These are phyloP conservation scores for Rossbeevera mucosa DNA, from an alignment of 768 basidiomycete species.

Conservation along the genomic window DNA sequence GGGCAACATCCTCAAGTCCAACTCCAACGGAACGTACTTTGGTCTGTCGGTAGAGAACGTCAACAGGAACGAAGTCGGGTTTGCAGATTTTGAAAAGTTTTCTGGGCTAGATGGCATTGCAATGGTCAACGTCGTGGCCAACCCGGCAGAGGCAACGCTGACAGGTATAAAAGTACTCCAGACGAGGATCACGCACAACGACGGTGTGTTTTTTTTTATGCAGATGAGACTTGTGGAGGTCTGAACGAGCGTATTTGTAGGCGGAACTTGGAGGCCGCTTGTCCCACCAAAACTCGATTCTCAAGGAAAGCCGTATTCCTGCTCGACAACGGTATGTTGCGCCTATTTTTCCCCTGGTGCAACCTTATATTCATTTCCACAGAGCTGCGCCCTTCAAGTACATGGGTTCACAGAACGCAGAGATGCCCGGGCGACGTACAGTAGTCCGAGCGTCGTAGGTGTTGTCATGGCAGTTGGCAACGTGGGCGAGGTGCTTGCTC, in stretches of 20 bases:
- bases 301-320: slow-evolving; percentile 64
- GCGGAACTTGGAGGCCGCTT: slow-evolving; percentile 83
- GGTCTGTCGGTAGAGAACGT: slow-evolving; percentile 81
- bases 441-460: slow-evolving; percentile 87
- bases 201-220: slow-evolving; percentile 48
- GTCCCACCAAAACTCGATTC: slow-evolving; percentile 74
- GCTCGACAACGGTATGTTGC: slow-evolving; percentile 55
- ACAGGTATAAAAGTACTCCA: slow-evolving; percentile 72
- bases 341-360: neutral
- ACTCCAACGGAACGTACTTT: slow-evolving; percentile 98
- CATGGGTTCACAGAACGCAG: slow-evolving; percentile 94
- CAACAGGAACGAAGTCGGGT: slow-evolving; percentile 85
- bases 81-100: slow-evolving; percentile 98
- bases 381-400: slow-evolving; percentile 85
- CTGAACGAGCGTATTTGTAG: slow-evolving; percentile 33
- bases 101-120: slow-evolving; percentile 94
- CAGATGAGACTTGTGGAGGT: neutral
- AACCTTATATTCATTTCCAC: slow-evolving; percentile 4
- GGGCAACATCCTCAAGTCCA: slow-evolving; percentile 93
- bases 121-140: slow-evolving; percentile 83
- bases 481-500: slow-evolving; percentile 77
- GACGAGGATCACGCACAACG: slow-evolving; percentile 92
- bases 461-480: slow-evolving; percentile 96
- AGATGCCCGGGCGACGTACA: slow-evolving; percentile 90
- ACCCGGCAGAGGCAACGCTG: slow-evolving; percentile 68